Percentiles rank a stretch among this genome's conserved stretches.
Conservation (phyloP, 2,329 filamentous ascomycete species). For the Trichoderma hamatum region DNA sequence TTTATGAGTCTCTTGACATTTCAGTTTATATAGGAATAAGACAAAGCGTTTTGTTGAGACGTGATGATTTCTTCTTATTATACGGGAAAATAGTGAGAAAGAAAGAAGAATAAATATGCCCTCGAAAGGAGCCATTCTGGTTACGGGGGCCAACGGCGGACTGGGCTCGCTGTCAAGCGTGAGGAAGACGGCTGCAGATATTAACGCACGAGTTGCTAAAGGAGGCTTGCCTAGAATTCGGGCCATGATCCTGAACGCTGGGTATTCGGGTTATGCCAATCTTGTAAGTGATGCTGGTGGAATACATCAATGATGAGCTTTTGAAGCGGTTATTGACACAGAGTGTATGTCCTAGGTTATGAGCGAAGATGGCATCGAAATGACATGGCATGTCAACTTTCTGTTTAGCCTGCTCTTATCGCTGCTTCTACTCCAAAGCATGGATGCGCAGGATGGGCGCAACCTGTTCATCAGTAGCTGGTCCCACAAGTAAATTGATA, state of each 20-base stretch:
- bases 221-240: constrained; percentile 45
- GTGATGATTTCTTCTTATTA: neutral
- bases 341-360: constrained; percentile 30
- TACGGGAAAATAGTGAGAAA: neutral
- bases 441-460: constrained; percentile 36
- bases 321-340: neutral
- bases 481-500: constrained; percentile 41
- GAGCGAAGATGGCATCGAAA: constrained; percentile 39
- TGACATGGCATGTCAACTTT: constrained; percentile 41
- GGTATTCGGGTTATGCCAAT: constrained; percentile 34
- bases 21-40: neutral
- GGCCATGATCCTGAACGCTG: constrained; percentile 44
- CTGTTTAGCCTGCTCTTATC: constrained; percentile 38
- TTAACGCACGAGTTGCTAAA: constrained; percentile 37
- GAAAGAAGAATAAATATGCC: neutral
- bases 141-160: constrained; percentile 47
- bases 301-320: neutral
- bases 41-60: neutral
- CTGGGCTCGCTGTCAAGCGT: constrained; percentile 37
- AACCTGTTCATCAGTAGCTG: constrained; percentile 40
- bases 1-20: neutral
- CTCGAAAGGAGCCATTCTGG: constrained; percentile 39
- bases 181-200: constrained; percentile 34
- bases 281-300: constrained; percentile 31
- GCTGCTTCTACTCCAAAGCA: constrained; percentile 40